Base-by-base conservation (phyloP, 225 moss, liverwort and hornwort species). In the Lunularia cruciata region DNA sequence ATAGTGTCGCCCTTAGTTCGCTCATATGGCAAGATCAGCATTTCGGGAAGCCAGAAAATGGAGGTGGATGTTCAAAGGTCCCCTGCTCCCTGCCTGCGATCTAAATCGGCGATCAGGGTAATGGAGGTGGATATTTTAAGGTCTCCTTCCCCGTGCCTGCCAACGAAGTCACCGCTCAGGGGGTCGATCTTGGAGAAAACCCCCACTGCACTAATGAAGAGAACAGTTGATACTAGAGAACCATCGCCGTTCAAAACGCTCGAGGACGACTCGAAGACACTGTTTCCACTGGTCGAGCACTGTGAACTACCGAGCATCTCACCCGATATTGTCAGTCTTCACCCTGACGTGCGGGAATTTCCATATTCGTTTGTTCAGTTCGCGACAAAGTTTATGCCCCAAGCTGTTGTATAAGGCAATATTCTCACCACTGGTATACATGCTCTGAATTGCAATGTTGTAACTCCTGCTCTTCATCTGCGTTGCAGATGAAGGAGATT, bases 301-400 rank as follows among this genome's bases (percentile, higher is more conserved):
- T 82, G 79, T 47, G 82, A 83, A 74, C 82, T 82, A 65, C 85
- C 85, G n/a, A 86, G 71, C 53, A 77, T 86, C 16, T 77, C 79
- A 19, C 66, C 79, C 1, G 85, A 83, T 75, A 67, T 79, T 49
- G 85, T 82, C 6, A 85, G 85, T 77, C 48, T 36, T 34, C n/a
- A n/a, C n/a, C n/a, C n/a, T n/a, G n/a, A n/a, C n/a, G n/a, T n/a
- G n/a, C n/a, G n/a, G n/a, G n/a, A n/a, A n/a, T n/a, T n/a, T n/a
- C n/a, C n/a, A n/a, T n/a, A n/a, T n/a, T n/a, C n/a, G n/a, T n/a
- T n/a, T n/a, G n/a, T n/a, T n/a, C n/a, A n/a, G n/a, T n/a, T n/a
- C n/a, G n/a, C n/a, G n/a, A n/a, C n/a, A n/a, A n/a, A n/a, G n/a
- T n/a, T n/a, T n/a, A n/a, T n/a, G n/a, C n/a, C n/a, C n/a, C n/a